Conservation (phyloP, 2,329 filamentous ascomycete genomes). For the Penicillium sp. region DNA sequence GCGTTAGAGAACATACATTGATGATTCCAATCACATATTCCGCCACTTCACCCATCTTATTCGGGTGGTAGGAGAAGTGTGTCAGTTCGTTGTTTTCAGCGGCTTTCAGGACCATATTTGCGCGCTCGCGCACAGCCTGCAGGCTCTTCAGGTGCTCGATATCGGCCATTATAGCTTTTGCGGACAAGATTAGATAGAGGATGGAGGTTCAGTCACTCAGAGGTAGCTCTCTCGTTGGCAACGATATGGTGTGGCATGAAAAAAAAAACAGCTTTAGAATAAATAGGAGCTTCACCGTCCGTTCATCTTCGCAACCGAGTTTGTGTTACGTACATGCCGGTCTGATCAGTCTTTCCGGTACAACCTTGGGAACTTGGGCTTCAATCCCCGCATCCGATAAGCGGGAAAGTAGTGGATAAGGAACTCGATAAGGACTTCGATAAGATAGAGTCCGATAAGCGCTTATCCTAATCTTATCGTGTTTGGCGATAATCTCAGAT, state of each 20-base stretch:
- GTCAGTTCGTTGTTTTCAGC: conserved; percentile 43
- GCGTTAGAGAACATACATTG: conserved; percentile 31
- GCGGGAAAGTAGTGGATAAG: not conserved
- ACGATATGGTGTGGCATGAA: not conserved
- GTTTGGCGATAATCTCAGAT: not conserved
- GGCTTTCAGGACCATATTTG: conserved; percentile 30
- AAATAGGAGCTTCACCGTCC: not conserved
- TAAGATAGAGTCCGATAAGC: not conserved
- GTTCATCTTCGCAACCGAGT: not conserved
- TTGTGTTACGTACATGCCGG: conserved; percentile 1
- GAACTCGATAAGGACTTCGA: not conserved
- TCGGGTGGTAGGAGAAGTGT: conserved; percentile 46
- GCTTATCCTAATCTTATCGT: not conserved
- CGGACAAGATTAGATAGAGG: not conserved
- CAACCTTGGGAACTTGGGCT: not conserved
- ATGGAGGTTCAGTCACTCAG: not conserved
- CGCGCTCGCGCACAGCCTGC: conserved; percentile 30
- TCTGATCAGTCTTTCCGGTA: not conserved
- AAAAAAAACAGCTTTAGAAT: not conserved
- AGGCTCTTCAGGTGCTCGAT: conserved; percentile 32
- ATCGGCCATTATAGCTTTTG: conserved; percentile 10
- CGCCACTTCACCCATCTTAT: conserved; percentile 41
- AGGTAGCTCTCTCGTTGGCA: not conserved
- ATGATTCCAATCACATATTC: conserved; percentile 49
- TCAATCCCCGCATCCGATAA: not conserved